Conservation (phyloP, 768 basidiomycete genomes). For the Crepidotus variabilis region DNA sequence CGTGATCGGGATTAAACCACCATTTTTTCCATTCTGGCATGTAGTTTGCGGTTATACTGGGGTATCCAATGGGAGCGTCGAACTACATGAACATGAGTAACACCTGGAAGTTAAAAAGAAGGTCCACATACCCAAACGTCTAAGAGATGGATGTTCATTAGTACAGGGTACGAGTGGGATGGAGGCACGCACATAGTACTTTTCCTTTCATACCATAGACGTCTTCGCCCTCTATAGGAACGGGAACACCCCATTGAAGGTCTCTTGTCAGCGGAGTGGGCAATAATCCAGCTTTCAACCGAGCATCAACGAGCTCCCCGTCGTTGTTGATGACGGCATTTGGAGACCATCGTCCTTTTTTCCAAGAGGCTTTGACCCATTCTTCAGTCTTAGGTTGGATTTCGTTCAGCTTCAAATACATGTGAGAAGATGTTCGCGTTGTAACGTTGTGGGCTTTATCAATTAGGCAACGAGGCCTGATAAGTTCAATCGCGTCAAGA, state of each 20-base stretch:
- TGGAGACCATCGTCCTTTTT: constrained; percentile 85
- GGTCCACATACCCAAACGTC: constrained; percentile 84
- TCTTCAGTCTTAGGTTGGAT: constrained; percentile 81
- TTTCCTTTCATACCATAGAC: constrained; percentile 87
- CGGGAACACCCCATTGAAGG: constrained; percentile 93
- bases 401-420: constrained; percentile 84
- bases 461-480: constrained; percentile 92
- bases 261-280: constrained; percentile 94
- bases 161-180: constrained; percentile 1
- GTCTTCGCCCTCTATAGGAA: constrained; percentile 75
- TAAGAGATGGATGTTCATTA: constrained; percentile 23
- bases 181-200: constrained; percentile 79
- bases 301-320: constrained; percentile 85
- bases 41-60: constrained; percentile 95
- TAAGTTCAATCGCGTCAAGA: constrained; percentile 87
- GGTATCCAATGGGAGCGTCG: constrained; percentile 95
- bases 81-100: constrained; percentile 51
- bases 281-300: constrained; percentile 79
- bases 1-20: constrained; percentile 93
- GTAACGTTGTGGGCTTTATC: constrained; percentile 76
- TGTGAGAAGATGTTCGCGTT: constrained; percentile 78
- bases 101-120: not conserved
- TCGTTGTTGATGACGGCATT: constrained; percentile 89
- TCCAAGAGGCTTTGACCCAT: constrained; percentile 81
- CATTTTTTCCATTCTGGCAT: constrained; percentile 93